Base-by-base conservation (phyloP, 441 rosid species). In the Jatropha multifida region DNA sequence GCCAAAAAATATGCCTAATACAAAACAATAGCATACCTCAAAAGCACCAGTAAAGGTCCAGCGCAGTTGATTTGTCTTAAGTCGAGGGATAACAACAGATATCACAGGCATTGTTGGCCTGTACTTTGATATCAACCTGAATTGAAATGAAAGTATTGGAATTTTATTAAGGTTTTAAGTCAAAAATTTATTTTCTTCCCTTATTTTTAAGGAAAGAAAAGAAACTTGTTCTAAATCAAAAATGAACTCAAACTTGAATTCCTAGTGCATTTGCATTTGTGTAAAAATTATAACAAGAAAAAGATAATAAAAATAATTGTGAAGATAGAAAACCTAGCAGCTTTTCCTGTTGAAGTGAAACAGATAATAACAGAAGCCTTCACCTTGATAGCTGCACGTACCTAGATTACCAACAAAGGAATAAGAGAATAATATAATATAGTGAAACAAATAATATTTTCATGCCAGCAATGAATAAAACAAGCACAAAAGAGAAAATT, bases 381-480 rank as follows among this genome's bases (percentile, higher is more conserved):
- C 62, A 94, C 97, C 88, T 92, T 94, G 76, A 94, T 92, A 70
- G 97, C 97, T 68, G 97, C 98, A 60, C 96, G 88, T 49, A 94
- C 98, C 97, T 94, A 78, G 68, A 13, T 61, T 32, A 14, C 78
- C 18, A 83, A 76, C 38, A 77, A 40, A 48, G 65, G 18, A 46
- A 90, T 88, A 17, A 87, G 89, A 18, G 94, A 90, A 68, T 59
- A 59, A 67, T 49, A 54, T 52, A 72, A 44, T 26, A 5, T 41
- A 20, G 20, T 69, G 56, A 65, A 59, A 64, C 49, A 48, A 42
- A 55, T 11, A 72, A 58, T 40, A 4, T 37, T n/a, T 27, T 18
- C 42, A 59, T 17, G 56, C 37, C 12, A 23, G 12, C 26, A 26
- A 60, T 3, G 40, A 32, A 11, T 23, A 49, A 73, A 37, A 85